A percentile compares a stretch with the other conserved stretches of the same genome.
phyloP scores from a whole-genome alignment of 140 eudicot genomes.

The Oenanthe javanica region DNA sequence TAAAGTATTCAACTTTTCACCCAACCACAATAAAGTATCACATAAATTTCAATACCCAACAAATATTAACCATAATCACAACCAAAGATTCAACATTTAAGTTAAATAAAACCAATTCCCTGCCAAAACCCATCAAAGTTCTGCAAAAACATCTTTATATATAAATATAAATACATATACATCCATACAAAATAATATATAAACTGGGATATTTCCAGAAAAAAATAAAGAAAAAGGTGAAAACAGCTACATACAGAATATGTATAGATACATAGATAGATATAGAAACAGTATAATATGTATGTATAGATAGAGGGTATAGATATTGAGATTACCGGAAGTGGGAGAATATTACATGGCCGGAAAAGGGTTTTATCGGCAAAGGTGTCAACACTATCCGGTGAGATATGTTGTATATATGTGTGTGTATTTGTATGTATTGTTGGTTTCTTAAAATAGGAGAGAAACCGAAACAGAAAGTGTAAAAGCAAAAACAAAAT shows the following conservation, averaged over 20 bases:
- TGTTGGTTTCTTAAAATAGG: neutral
- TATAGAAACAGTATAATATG: neutral
- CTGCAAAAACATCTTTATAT: neutral
- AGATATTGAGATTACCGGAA: constrained; percentile 18
- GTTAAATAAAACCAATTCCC: neutral
- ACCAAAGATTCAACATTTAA: too few relatives aligned
- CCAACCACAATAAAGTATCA: neutral
- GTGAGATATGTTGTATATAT: neutral
- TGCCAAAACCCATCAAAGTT: neutral
- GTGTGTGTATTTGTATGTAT: neutral
- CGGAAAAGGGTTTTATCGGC: neutral
- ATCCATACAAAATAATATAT: neutral
- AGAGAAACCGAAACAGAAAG: neutral
- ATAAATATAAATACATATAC: neutral
- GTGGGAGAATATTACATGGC: neutral
- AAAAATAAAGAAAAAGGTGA: neutral
- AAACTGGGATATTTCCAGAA: neutral
- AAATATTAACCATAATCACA: neutral
- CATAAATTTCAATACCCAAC: neutral
- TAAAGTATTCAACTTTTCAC: neutral
- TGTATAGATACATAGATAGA: neutral
- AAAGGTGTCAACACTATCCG: constrained; percentile 5
- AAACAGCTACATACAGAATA: neutral
- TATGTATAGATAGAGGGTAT: neutral
- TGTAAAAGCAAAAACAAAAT: neutral